A percentile compares a stretch with the other conserved stretches of the same genome.
These are phyloP conservation scores for Xerocomus spinulosus DNA, from an alignment of 768 basidiomycete genomes.

Conservation along the genomic window DNA sequence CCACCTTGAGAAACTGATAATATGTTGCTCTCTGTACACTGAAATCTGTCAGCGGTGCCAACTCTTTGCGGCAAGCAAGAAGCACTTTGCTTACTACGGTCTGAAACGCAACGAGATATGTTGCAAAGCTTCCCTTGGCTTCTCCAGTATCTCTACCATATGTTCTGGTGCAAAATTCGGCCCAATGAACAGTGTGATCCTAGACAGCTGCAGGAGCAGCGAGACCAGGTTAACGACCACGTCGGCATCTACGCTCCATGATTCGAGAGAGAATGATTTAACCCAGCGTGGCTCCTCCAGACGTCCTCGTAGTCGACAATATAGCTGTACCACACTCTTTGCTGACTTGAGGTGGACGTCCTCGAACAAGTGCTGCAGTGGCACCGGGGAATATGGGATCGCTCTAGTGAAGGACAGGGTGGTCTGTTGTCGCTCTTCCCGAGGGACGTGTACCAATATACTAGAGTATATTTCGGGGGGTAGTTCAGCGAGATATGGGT, in stretches of 20 bases:
- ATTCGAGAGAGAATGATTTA: conserved; percentile 47
- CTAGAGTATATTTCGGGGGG: conserved; percentile 65
- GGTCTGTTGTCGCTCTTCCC: conserved; percentile 44
- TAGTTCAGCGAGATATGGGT: conserved; percentile 32
- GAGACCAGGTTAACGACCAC: conserved; percentile 65
- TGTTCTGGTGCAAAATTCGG: conserved; percentile 78
- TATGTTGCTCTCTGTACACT: conserved; percentile 72
- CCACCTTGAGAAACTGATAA: conserved; percentile 73
- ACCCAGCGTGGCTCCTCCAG: conserved; percentile 38
- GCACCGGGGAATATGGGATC: conserved; percentile 57
- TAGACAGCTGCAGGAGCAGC: conserved; percentile 47
- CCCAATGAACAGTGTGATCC: conserved; percentile 65
- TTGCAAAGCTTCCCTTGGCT: conserved; percentile 43
- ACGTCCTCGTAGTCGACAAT: conserved; percentile 46
- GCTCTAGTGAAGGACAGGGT: conserved; percentile 58
- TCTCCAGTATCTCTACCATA: conserved; percentile 60
- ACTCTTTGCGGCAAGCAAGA: too few species aligned
- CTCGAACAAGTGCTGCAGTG: conserved; percentile 54
- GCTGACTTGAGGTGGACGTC: conserved; percentile 46
- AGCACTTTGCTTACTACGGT: conserved; percentile 59
- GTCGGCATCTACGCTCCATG: conserved; percentile 73
- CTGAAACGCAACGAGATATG: conserved; percentile 68
- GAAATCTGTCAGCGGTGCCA: too few species aligned
- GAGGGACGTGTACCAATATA: conserved; percentile 51
- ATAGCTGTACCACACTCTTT: conserved; percentile 53